Conservation (phyloP, 2,329 filamentous ascomycete genomes). For the Stagonosporopsis chrysanthemi region DNA sequence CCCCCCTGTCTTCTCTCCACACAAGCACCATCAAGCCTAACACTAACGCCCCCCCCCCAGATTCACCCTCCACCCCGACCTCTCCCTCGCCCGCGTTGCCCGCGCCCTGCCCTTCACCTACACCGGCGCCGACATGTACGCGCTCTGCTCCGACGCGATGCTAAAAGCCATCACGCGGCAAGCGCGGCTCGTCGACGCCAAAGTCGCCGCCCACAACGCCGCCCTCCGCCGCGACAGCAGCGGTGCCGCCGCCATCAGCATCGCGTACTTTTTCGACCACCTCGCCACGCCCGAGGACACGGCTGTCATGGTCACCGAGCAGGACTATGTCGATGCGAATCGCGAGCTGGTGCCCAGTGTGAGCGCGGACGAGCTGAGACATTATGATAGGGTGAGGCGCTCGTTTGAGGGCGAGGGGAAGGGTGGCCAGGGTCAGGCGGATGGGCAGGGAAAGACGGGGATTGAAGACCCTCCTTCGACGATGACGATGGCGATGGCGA, state of each 20-base stretch:
- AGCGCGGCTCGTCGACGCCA: constrained; percentile 81
- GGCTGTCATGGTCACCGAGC: constrained; percentile 84
- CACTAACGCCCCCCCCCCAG: constrained; percentile 52
- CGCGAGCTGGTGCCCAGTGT: constrained; percentile 91
- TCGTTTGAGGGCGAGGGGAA: constrained; percentile 76
- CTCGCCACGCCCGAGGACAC: constrained; percentile 82
- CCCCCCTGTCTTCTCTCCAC: too few species aligned
- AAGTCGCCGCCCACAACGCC: constrained; percentile 75
- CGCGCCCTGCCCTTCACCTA: constrained; percentile 89
- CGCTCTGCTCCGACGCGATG: constrained; percentile 97
- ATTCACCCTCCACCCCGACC: constrained; percentile 81
- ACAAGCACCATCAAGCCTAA: too few species aligned
- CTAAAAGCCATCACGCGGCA: constrained; percentile 96
- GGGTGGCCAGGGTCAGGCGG: constrained; percentile 31
- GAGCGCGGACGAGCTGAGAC: constrained; percentile 86
- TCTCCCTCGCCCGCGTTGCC: constrained; percentile 79
- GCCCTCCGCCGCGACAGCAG: constrained; percentile 42
- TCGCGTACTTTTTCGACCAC: constrained; percentile 96
- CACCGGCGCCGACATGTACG: constrained; percentile 96
- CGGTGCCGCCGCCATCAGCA: constrained; percentile 75
- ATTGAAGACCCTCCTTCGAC: background rate
- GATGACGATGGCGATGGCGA: too few species aligned
- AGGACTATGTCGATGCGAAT: constrained; percentile 84
- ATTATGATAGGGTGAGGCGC: constrained; percentile 85
- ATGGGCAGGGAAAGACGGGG: background rate